phyloP scores from a whole-genome alignment of 163 green algal species.

The Chlorella variabilis region DNA sequence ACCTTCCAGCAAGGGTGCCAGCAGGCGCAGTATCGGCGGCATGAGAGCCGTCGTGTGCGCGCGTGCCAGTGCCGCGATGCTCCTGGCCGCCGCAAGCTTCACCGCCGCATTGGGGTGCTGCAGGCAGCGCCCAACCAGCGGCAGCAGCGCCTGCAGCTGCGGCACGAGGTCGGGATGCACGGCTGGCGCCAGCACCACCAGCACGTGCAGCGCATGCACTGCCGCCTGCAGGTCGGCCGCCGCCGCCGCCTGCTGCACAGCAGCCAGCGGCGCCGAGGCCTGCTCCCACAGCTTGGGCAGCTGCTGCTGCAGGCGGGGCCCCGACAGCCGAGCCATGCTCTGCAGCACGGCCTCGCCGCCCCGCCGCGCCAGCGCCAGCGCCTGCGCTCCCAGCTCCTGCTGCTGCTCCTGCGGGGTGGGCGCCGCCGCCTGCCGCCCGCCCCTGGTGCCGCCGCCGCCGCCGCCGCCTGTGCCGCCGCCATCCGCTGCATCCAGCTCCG shows the following conservation, averaged over 20 bases:
- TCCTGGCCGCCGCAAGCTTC: constrained; percentile 55
- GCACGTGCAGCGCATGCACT: constrained; percentile 67
- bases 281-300: constrained; percentile 79
- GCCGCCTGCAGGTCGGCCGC: constrained; percentile 54
- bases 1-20: constrained; percentile 65
- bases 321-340: constrained; percentile 62
- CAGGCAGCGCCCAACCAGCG: constrained; percentile 53
- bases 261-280: constrained; percentile 44
- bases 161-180: constrained; percentile 49
- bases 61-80: constrained; percentile 55
- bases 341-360: constrained; percentile 80
- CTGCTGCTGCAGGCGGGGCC: constrained; percentile 55
- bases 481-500: constrained; percentile 14
- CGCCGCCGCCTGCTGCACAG: constrained; percentile 19
- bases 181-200: constrained; percentile 67
- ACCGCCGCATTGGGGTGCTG: constrained; percentile 60
- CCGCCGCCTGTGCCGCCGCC: neutral
- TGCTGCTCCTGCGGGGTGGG: constrained; percentile 31
- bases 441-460: neutral
- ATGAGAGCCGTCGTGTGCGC: constrained; percentile 48
- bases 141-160: constrained; percentile 27
- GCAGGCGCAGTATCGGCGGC: constrained; percentile 44
- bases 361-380: constrained; percentile 29
- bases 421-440: neutral
- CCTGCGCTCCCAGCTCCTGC: constrained; percentile 38